These are phyloP conservation scores for Penicillium longicatenatum DNA, from an alignment of 495 filamentous ascomycete species.

Conservation along the genomic window DNA sequence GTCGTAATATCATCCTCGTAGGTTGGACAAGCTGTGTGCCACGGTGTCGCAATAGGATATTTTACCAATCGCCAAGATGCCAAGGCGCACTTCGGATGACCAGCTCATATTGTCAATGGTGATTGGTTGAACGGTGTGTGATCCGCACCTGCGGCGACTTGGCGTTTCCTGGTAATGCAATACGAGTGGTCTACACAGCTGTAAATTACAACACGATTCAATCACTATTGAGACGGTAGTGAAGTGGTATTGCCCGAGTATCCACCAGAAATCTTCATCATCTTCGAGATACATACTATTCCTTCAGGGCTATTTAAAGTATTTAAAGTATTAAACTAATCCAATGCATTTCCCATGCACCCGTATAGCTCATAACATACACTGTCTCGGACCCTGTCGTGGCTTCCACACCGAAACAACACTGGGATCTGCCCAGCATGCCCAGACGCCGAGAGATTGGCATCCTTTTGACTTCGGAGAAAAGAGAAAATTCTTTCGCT, in stretches of 20 bases:
- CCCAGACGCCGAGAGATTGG: conserved; percentile 41
- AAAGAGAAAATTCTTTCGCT: conserved; percentile 7
- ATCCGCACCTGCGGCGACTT: conserved; percentile 34
- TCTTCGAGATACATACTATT: neutral
- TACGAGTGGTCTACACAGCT: neutral
- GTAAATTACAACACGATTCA: conserved; percentile 3
- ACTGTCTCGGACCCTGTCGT: neutral
- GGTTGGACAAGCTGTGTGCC: conserved; percentile 16
- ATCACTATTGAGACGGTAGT: neutral
- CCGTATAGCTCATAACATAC: neutral
- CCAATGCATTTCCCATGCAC: neutral
- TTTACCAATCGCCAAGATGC: conserved; percentile 40
- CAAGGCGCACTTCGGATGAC: conserved; percentile 34
- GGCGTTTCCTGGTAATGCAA: conserved; percentile 9
- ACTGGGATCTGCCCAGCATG: conserved; percentile 26
- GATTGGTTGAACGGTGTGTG: conserved; percentile 24
- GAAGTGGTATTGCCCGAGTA: neutral
- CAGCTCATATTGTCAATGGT: neutral
- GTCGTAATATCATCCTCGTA: conserved; percentile 1
- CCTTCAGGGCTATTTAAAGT: neutral
- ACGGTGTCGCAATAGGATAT: conserved; percentile 19
- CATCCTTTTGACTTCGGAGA: conserved; percentile 21
- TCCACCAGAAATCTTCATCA: neutral
- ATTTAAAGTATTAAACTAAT: conserved; percentile 1
- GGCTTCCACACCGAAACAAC: neutral